Conservation (phyloP, 2,329 filamentous ascomycete genomes). For the Teratosphaeriaceae sp. region DNA sequence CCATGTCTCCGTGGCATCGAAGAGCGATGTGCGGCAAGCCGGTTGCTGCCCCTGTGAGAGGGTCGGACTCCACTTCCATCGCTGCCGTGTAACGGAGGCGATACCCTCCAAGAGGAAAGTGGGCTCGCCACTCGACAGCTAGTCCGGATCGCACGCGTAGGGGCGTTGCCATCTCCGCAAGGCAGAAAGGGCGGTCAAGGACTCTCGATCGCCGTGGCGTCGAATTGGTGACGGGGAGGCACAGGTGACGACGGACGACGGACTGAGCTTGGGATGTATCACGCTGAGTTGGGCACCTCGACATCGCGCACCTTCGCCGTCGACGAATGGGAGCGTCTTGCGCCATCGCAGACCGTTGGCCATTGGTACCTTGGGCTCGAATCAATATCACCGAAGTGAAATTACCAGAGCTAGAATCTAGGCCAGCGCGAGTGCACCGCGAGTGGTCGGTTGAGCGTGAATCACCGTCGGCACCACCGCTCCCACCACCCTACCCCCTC, state of each 20-base stretch:
- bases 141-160: not conserved
- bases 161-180: conserved; percentile 3
- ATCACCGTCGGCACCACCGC: too few species aligned
- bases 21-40: too few species aligned
- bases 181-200: conserved; percentile 13
- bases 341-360: not conserved
- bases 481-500: too few species aligned
- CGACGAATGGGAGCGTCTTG: not conserved
- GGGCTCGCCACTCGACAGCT: not conserved
- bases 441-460: too few species aligned
- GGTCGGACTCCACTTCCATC: too few species aligned
- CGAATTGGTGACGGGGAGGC: not conserved
- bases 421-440: too few species aligned
- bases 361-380: too few species aligned
- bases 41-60: too few species aligned
- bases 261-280: not conserved
- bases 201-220: not conserved
- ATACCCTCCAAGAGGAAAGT: not conserved
- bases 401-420: too few species aligned
- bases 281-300: not conserved
- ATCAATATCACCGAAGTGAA: not conserved
- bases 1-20: too few species aligned
- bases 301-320: not conserved
- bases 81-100: too few species aligned
- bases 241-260: not conserved